Evolutionary conservation across 2,329 filamentous ascomycete genomes (phyloP), one percentile per base, ranked within the genome.

Genomic region (Aspergillus oerlinghausenensis): DNA sequence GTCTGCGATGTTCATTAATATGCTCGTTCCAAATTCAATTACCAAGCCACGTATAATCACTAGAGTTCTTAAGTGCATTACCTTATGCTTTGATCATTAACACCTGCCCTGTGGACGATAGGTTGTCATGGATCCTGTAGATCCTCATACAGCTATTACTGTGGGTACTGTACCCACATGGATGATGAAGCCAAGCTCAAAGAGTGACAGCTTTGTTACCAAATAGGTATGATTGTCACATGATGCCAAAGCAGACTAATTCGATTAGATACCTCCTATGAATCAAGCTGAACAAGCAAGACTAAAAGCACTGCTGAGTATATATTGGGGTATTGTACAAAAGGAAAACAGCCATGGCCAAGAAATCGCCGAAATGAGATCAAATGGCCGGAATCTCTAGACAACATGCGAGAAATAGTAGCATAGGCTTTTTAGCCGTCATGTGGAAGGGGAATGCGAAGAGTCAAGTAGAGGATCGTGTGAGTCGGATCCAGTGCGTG

Each of bases 391-490:
- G 5, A 38, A 7, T 38, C 5, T 38, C 32, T 38, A 38, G 32
- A 6, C 14, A 38, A 17, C 14, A 38, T 38, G 3, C 14, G 14
- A 38, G 32, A 5, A 38, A 38, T 38, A 38, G 14, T 5, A 38
- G 32, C 32, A 38, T 38, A 38, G 14, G 32, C 32, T 38, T 6
- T 17, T 38, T 14, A 38, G 32, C 32, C 32, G 32, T 38, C 14
- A 38, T 6, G 14, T 17, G 6, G 14, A 6, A 38, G 32, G 32
- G 32, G 32, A 38, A 23, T 25, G 43, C 5, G 43, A 8, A 47
- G 54, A 50, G 9, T 55, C 42, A n/a, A 58, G 51, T 55, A 63
- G 60, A n/a, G 56, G 49, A 29, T 63, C 61, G 9, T 50, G 54
- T 10, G 54, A 23, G n/a, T 54, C 29, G n/a, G 40, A 26, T 29